phyloP scores from a whole-genome alignment of 768 basidiomycete species.

The Mycena galericulata region DNA sequence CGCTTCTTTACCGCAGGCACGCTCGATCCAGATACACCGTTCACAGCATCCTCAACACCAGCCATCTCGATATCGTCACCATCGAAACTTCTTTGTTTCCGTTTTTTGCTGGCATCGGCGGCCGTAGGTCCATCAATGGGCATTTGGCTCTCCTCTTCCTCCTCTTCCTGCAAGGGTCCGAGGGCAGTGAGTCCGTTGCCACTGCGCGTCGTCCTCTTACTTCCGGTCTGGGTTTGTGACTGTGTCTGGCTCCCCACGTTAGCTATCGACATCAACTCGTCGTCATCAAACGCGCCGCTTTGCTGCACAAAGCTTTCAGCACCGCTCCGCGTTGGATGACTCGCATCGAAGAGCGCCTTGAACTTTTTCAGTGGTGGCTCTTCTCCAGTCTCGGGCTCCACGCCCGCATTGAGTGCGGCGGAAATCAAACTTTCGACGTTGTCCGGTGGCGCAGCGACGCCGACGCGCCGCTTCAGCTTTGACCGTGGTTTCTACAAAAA shows the following conservation, averaged over 20 bases:
- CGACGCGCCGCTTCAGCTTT: conserved; percentile 68
- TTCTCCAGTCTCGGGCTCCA: conserved; percentile 34
- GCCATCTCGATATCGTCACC: conserved; percentile 56
- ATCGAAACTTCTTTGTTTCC: conserved; percentile 52
- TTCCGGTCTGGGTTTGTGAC: conserved; percentile 40
- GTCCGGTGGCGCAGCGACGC: conserved; percentile 40
- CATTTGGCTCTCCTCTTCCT: conserved; percentile 61
- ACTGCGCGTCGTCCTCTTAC: conserved; percentile 31
- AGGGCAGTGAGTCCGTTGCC: conserved; percentile 33
- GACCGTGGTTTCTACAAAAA: conserved; percentile 49
- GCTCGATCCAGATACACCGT: conserved; percentile 20
- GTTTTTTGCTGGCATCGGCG: conserved; percentile 47
- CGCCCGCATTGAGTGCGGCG: conserved; percentile 27
- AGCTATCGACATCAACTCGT: conserved; percentile 19
- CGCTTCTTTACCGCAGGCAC: conserved; percentile 53
- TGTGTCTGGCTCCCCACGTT: conserved; percentile 48
- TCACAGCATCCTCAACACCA: conserved; percentile 38
- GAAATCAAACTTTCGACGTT: conserved; percentile 34
- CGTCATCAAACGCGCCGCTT: conserved; percentile 32
- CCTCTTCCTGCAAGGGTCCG: conserved; percentile 60
- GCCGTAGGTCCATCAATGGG: conserved; percentile 14
- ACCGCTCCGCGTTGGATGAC: conserved; percentile 59
- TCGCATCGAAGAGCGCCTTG: conserved; percentile 77
- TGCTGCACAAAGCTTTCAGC: conserved; percentile 39
- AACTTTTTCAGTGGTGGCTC: conserved; percentile 79